Conservation (phyloP, 768 basidiomycete genomes). For the Leccinum rimulosum region DNA sequence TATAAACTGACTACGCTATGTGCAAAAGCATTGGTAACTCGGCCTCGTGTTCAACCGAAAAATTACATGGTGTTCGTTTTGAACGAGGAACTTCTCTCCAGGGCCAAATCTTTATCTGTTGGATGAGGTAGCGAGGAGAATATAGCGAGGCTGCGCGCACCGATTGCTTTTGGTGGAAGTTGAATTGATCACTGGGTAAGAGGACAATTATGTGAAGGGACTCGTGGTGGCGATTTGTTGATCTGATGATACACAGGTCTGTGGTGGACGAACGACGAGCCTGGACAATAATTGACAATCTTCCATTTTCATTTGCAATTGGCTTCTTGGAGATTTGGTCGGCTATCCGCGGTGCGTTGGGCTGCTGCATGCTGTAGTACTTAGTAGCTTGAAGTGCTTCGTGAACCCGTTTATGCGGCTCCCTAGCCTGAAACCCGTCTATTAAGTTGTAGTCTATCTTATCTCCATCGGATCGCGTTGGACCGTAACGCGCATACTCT, state of each 20-base stretch:
- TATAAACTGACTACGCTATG: constrained; percentile 10
- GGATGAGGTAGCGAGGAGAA: neutral
- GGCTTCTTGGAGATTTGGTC: constrained; percentile 19
- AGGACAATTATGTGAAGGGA: neutral
- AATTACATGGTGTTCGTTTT: constrained; percentile 4
- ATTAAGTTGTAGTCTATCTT: constrained; percentile 3
- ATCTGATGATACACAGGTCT: constrained; percentile 4
- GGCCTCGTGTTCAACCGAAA: constrained; percentile 18
- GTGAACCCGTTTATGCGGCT: neutral
- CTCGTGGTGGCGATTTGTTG: constrained; percentile 3
- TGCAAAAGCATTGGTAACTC: neutral
- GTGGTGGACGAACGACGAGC: constrained; percentile 11
- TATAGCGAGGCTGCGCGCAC: neutral
- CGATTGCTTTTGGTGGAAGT: neutral
- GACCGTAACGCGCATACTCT: neutral
- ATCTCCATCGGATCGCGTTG: constrained; percentile 6
- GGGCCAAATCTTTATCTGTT: constrained; percentile 7
- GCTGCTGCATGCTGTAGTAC: constrained; percentile 1
- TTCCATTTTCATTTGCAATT: constrained; percentile 13
- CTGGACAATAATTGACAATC: neutral
- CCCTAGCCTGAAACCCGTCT: constrained; percentile 11
- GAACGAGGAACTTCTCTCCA: constrained; percentile 2
- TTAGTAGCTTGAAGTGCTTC: neutral
- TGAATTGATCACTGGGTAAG: neutral
- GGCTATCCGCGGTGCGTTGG: constrained; percentile 23